Base-by-base conservation (phyloP, 2,329 filamentous ascomycete species). In the Corynespora cassiicola region DNA sequence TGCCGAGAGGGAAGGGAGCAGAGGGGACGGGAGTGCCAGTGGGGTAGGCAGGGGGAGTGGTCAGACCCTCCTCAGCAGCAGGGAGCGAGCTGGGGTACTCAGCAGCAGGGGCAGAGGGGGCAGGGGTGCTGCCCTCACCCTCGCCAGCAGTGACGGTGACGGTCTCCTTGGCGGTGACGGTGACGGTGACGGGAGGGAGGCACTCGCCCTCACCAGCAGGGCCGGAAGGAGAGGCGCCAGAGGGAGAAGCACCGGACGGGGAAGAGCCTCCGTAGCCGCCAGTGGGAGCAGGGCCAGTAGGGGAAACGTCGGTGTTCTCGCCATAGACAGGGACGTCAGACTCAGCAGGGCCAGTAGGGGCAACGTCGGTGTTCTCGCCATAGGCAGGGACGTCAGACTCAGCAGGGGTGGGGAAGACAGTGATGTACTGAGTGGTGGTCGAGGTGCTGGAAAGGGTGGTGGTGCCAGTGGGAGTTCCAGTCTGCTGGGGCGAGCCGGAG, bases 141-240 rank as follows among this genome's bases (percentile, higher is more conserved):
- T 30, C 12, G 31, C 51, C 59, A 45, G 48, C 53, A 35, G 62
- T 65, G 40, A 69, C 65, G 26, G 55, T 61, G 53, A 69, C 62
- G 45, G 65, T 69, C 61, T 68, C 63, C 55, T 65, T 58, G 14
- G 51, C 41, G 32, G 65, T 68, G 22, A 66, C 59, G 19, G 65
- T 68, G 27, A 68, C 65, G 26, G 65, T 69, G 33, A 62, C 57
- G 12, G 65, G 58, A 39, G 47, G 45, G 39, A 52, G 48, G 53
- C 65, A 68, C 35, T 62, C 58, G 42, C 51, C 58, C 38, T 42
- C 46, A 29, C 48, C 50, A 28, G 34, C 46, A 23, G 32, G 33
- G 20, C 25, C 33, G 25, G 35, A 31, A 23, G 20, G 31, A 24
- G 31, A 29, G 16, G 41, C 22, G 36, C 22, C 42, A 9, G 39